phyloP scores from a whole-genome alignment of 2,329 filamentous ascomycete species.

The Juglanconis sp. region DNA sequence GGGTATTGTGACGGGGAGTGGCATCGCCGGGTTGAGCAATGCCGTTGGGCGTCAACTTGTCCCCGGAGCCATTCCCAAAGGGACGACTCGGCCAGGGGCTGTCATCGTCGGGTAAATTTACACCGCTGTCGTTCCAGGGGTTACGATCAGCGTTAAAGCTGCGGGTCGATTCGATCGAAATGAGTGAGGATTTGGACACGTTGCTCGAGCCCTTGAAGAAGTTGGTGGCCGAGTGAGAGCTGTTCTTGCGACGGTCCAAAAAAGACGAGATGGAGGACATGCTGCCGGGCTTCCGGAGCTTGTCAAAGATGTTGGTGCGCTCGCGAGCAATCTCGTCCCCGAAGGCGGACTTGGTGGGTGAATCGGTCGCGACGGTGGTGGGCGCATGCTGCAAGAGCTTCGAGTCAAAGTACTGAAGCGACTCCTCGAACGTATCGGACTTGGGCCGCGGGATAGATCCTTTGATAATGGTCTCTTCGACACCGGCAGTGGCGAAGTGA shows the following conservation, averaged over 20 bases:
- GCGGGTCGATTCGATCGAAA: conserved; percentile 91
- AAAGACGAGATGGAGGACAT: conserved; percentile 96
- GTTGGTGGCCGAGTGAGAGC: conserved; percentile 74
- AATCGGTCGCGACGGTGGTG: conserved; percentile 75
- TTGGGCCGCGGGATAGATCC: conserved; percentile 97
- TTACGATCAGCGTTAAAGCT: conserved; percentile 89
- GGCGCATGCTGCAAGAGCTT: conserved; percentile 94
- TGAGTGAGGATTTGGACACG: conserved; percentile 90
- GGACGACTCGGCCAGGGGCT: conserved; percentile 62
- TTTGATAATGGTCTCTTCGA: conserved; percentile 84
- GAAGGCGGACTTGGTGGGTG: conserved; percentile 81
- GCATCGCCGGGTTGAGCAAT: conserved; percentile 73
- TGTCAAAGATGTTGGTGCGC: conserved; percentile 81
- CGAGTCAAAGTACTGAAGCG: conserved; percentile 92
- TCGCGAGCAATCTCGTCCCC: conserved; percentile 77
- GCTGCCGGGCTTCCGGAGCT: conserved; percentile 89
- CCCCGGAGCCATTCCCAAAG: conserved; percentile 62
- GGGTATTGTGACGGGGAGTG: conserved; percentile 78
- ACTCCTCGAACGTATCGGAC: conserved; percentile 97
- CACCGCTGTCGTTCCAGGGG: conserved; percentile 96
- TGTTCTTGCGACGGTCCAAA: conserved; percentile 91
- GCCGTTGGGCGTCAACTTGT: conserved; percentile 54
- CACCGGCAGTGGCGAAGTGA: conserved; percentile 79
- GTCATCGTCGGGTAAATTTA: conserved; percentile 89
- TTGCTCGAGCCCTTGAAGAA: conserved; percentile 93